Conservation (phyloP, 2,329 filamentous ascomycete genomes). For the Lasiodiplodia theobromae region DNA sequence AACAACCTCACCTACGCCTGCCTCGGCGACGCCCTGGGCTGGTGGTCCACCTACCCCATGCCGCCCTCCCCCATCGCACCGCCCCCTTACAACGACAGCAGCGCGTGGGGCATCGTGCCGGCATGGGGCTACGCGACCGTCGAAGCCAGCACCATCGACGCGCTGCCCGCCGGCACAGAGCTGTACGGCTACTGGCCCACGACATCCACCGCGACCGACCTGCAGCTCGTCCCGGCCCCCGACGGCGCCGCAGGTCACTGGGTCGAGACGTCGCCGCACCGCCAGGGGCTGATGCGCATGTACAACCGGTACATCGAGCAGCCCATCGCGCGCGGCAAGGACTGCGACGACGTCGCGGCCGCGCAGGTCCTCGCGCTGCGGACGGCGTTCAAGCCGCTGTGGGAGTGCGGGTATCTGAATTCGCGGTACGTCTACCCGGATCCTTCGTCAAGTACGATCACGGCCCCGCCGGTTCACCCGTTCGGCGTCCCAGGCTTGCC, state of each 20-base stretch:
- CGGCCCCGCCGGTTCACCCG: background rate
- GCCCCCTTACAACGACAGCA: constrained; percentile 45
- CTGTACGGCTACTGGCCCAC: constrained; percentile 57
- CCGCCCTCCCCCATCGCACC: constrained; percentile 44
- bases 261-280: constrained; percentile 48
- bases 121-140: constrained; percentile 59
- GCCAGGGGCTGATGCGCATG: constrained; percentile 49
- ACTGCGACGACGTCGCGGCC: background rate
- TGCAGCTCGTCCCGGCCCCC: constrained; percentile 42
- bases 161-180: constrained; percentile 43
- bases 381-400: background rate
- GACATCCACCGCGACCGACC: constrained; percentile 46
- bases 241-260: constrained; percentile 41
- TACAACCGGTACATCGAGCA: constrained; percentile 54
- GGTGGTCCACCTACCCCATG: constrained; percentile 57
- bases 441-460: too few species aligned
- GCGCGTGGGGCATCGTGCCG: constrained; percentile 55
- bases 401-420: background rate
- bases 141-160: constrained; percentile 49
- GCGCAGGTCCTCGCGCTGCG: too few species aligned
- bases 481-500: background rate
- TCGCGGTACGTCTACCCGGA: background rate
- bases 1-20: constrained; percentile 39
- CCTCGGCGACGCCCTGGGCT: constrained; percentile 38
- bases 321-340: background rate